These are phyloP conservation scores for Jaltomata sinuosa DNA, from an alignment of 257 asterid species.

Conservation along the genomic window DNA sequence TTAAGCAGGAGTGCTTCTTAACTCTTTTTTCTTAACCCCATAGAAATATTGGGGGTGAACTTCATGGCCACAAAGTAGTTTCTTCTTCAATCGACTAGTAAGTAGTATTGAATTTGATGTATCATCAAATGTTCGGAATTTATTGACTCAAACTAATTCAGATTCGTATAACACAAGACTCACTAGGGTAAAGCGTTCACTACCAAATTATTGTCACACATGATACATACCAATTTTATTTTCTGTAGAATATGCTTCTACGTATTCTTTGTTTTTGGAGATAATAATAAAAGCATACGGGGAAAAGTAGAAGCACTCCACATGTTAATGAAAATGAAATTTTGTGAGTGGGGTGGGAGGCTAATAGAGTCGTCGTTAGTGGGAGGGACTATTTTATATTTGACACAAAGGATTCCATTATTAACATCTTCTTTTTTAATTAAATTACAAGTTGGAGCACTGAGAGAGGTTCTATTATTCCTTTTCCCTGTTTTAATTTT, in stretches of 20 bases:
- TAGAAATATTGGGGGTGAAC: background rate
- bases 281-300: background rate
- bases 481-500: background rate
- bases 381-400: constrained; percentile 38
- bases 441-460: constrained; percentile 39
- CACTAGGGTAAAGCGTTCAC: background rate
- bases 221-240: background rate
- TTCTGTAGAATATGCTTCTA: background rate
- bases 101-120: background rate
- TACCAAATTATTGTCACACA: background rate
- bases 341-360: constrained; percentile 32
- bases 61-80: background rate
- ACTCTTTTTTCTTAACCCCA: background rate
- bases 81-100: background rate
- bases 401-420: constrained; percentile 53
- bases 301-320: background rate
- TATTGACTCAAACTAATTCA: background rate
- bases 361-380: constrained; percentile 18
- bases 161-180: background rate
- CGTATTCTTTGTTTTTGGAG: background rate
- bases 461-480: background rate
- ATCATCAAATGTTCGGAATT: background rate
- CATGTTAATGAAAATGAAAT: background rate
- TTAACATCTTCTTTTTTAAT: constrained; percentile 1
- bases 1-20: background rate